Evolutionary conservation across 1,284 basidiomycete species (phyloP), one percentile per base, ranked within the genome.

Genomic region (Cryptococcus sp.): DNA sequence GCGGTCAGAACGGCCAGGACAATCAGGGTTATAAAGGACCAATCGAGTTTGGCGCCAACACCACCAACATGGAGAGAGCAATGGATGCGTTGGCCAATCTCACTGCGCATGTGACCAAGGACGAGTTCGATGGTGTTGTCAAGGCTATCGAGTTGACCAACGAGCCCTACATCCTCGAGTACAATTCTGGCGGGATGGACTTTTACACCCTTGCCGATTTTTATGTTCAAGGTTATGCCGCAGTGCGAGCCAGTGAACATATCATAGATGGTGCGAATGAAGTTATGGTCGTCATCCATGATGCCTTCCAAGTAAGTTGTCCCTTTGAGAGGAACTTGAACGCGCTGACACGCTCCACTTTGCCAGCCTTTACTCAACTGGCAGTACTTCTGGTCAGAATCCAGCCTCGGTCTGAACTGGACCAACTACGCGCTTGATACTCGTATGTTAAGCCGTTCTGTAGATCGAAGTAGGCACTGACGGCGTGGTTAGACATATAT

Each of bases 71-170:
- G 47, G 69, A 73, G 23, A 59, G 73, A 26, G 64, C 65, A 4
- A 52, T 75, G 51, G 58, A 64, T 23, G 71, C 71, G 17, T 44
- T 75, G 26, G 58, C 54, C 38, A 64, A 70, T 8, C 82, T 92
- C 57, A 83, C 82, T 2, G 34, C 48, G 17, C 65, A 59, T 26
- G 69, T 70, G 17, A 73, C 71, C 3, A 47, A 62, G 37, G 61
- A 63, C 5, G 59, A 66, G 40, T 75, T 66, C 47, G 55, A 60
- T 13, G 73, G 71, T 1, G 68, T 75, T 23, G 71, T 74, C 46
- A 73, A 73, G 39, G 65, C 67, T 10, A 90, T 92, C 61, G 87
- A 87, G 39, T 59, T 75, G 41, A 66, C 69, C 38, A 75, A 75
- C 41, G 73, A 75, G 51, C 66, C 69, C 19, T 66, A 66, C 41